Conservation (phyloP, 805 yeast species). For the Cyberlindnera mississippiensis region DNA sequence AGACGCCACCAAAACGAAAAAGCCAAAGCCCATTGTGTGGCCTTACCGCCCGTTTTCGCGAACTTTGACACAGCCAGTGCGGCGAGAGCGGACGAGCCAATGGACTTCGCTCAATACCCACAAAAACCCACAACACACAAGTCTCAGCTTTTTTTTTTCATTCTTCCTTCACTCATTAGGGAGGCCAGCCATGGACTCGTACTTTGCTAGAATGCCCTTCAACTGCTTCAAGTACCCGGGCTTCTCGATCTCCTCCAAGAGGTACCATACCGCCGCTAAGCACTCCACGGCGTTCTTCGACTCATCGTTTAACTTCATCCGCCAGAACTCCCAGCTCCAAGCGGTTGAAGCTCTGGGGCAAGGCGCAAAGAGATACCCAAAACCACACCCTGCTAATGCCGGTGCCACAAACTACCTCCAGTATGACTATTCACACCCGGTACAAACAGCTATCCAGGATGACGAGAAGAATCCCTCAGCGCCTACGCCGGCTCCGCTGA, state of each 20-base stretch:
- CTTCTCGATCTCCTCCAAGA: constrained; percentile 31
- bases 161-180: background rate
- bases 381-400: constrained; percentile 35
- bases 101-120: too few relatives aligned
- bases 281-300: constrained; percentile 36
- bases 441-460: constrained; percentile 11
- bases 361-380: constrained; percentile 21
- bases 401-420: constrained; percentile 26
- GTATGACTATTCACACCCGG: constrained; percentile 5
- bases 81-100: too few relatives aligned
- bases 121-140: too few relatives aligned
- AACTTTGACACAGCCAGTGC: too few relatives aligned
- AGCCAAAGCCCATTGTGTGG: too few relatives aligned
- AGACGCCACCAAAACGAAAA: too few relatives aligned
- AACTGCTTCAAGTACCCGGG: constrained; percentile 38
- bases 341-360: constrained; percentile 18
- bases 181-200: constrained; percentile 11
- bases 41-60: too few relatives aligned
- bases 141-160: too few relatives aligned
- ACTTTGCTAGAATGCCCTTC: constrained; percentile 34
- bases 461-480: constrained; percentile 16
- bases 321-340: constrained; percentile 34
- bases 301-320: constrained; percentile 37
- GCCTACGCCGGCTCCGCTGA: constrained; percentile 3
- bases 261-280: constrained; percentile 33